Evolutionary conservation across 2,329 filamentous ascomycete genomes (phyloP).

Genomic region (Berkeleyomyces basicola): DNA sequence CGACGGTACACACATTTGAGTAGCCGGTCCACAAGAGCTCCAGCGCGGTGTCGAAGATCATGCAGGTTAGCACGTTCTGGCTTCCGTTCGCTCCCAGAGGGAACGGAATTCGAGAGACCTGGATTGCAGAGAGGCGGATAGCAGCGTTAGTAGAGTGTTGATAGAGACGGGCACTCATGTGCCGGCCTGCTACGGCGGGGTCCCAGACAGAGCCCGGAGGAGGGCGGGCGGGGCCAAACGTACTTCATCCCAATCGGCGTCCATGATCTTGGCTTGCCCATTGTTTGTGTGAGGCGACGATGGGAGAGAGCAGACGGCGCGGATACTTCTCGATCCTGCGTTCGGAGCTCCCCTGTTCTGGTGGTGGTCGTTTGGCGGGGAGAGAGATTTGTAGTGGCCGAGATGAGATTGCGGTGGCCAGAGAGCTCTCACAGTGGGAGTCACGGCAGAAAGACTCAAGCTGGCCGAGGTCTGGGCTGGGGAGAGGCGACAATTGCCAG

Average conservation of each 20-base stretch:
- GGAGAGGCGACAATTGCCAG: background rate
- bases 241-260: slow-evolving; percentile 54
- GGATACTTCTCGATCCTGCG: background rate
- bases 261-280: slow-evolving; percentile 32
- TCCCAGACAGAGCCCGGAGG: background rate
- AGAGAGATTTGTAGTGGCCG: too few species aligned
- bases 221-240: slow-evolving; percentile 16
- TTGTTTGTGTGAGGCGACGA: slow-evolving; percentile 16
- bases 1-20: slow-evolving; percentile 13
- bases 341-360: background rate
- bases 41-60: slow-evolving; percentile 77
- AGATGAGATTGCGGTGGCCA: background rate
- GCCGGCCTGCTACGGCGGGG: too few species aligned
- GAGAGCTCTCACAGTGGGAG: too few species aligned
- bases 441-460: too few species aligned
- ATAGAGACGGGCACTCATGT: background rate
- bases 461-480: background rate
- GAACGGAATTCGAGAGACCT: slow-evolving; percentile 70
- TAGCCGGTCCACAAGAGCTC: slow-evolving; percentile 90
- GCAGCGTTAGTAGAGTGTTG: background rate
- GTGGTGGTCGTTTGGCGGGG: too few species aligned
- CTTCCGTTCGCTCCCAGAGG: slow-evolving; percentile 56
- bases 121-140: background rate
- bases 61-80: slow-evolving; percentile 55
- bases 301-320: background rate